Evolutionary conservation across 2,329 filamentous ascomycete species (phyloP).

Genomic region (Aspergillus ibericus): DNA sequence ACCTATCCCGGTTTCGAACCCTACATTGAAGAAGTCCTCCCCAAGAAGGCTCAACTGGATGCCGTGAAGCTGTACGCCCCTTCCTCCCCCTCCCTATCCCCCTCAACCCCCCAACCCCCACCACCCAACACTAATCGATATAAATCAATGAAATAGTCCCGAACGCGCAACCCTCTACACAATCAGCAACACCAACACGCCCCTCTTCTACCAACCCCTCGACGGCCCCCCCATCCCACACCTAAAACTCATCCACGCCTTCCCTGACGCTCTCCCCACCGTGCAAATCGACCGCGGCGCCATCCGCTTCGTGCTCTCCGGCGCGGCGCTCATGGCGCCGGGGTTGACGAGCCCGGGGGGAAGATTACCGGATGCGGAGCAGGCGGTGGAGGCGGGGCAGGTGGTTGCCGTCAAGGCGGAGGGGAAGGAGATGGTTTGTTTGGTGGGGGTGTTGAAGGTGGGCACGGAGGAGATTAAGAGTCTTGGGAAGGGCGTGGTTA

Average conservation of each 20-base stretch:
- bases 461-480: constrained; percentile 90
- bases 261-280: constrained; percentile 78
- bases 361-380: constrained; percentile 63
- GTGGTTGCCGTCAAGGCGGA: constrained; percentile 89
- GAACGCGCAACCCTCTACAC: constrained; percentile 89
- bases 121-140: not conserved
- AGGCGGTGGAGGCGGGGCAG: constrained; percentile 73
- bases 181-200: constrained; percentile 60
- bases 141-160: constrained; percentile 51
- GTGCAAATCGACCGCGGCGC: constrained; percentile 92
- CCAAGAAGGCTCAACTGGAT: constrained; percentile 89
- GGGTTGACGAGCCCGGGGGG: constrained; percentile 85
- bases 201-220: constrained; percentile 89
- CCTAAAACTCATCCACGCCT: constrained; percentile 83
- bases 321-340: constrained; percentile 94
- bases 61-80: constrained; percentile 73
- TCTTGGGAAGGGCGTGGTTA: constrained; percentile 89
- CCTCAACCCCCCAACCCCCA: not conserved
- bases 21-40: constrained; percentile 89
- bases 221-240: constrained; percentile 80
- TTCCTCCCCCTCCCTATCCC: not conserved
- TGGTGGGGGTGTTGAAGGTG: constrained; percentile 79
- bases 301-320: constrained; percentile 92
- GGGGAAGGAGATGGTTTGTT: constrained; percentile 87
- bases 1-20: constrained; percentile 84